Conservation (phyloP, 306 rosid genomes). For the Vicia sativa region DNA sequence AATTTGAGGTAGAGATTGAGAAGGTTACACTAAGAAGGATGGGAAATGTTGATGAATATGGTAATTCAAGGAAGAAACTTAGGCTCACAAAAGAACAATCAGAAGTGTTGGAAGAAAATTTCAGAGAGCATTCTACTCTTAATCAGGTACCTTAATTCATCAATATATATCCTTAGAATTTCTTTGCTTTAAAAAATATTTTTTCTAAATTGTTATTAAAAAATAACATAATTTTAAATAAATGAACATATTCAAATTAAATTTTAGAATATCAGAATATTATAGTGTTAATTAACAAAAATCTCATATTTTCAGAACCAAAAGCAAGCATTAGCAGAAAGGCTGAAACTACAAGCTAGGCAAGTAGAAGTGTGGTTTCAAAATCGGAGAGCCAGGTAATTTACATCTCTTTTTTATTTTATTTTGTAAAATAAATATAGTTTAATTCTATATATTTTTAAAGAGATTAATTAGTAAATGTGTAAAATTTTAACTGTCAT, state of each 20-base stretch:
- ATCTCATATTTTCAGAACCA: constrained; percentile 57
- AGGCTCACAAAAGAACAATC: constrained; percentile 84
- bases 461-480: no score
- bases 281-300: neutral
- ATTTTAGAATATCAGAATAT: no score
- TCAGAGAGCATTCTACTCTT: constrained; percentile 60
- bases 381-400: constrained; percentile 89
- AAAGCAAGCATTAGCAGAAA: constrained; percentile 75
- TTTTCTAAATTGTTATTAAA: no score
- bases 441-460: no score
- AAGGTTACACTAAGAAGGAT: constrained; percentile 37
- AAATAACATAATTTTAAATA: no score
- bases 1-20: constrained; percentile 47
- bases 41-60: constrained; percentile 54
- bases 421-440: neutral
- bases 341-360: constrained; percentile 68
- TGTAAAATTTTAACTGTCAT: no score
- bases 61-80: constrained; percentile 82
- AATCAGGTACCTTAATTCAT: constrained; percentile 54
- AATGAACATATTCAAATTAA: no score
- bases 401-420: neutral
- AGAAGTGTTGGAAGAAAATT: constrained; percentile 64
- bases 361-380: constrained; percentile 99
- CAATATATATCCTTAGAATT: neutral
- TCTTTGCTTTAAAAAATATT: no score